Conservation (phyloP, 441 rosid genomes). For the Adansonia madagascariensis region DNA sequence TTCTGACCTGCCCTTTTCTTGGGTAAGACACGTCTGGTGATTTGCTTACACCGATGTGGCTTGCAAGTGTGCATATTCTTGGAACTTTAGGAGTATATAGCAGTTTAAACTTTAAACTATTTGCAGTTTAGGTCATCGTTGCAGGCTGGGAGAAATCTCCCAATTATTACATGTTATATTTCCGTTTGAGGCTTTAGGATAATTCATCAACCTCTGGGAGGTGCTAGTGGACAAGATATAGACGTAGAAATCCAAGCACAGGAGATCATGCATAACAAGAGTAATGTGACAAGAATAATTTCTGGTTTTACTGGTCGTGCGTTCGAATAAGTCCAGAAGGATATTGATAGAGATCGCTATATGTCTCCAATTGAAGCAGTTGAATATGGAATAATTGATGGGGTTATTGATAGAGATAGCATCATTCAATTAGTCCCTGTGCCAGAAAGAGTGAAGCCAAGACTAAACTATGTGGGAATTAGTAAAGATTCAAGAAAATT, state of each 20-base stretch:
- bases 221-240: constrained; percentile 79
- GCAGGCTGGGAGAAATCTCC: background rate
- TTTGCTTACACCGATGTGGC: too few species aligned
- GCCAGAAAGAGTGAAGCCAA: constrained; percentile 73
- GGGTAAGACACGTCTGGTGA: background rate
- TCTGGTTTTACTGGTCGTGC: constrained; percentile 72
- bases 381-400: constrained; percentile 93
- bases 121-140: background rate
- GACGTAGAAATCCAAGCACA: constrained; percentile 85
- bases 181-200: constrained; percentile 34
- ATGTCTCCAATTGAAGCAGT: constrained; percentile 94
- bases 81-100: too few species aligned
- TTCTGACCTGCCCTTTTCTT: background rate
- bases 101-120: too few species aligned
- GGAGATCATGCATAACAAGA: constrained; percentile 83
- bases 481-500: constrained; percentile 74
- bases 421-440: constrained; percentile 78
- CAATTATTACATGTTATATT: background rate
- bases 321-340: constrained; percentile 67
- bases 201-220: constrained; percentile 95
- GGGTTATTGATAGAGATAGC: constrained; percentile 83
- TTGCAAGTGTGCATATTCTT: background rate
- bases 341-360: constrained; percentile 81
- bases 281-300: constrained; percentile 60
- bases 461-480: constrained; percentile 55